These are phyloP conservation scores for Eimeria sp. DNA, from an alignment of 169 alveolate genomes.

Conservation along the genomic window DNA sequence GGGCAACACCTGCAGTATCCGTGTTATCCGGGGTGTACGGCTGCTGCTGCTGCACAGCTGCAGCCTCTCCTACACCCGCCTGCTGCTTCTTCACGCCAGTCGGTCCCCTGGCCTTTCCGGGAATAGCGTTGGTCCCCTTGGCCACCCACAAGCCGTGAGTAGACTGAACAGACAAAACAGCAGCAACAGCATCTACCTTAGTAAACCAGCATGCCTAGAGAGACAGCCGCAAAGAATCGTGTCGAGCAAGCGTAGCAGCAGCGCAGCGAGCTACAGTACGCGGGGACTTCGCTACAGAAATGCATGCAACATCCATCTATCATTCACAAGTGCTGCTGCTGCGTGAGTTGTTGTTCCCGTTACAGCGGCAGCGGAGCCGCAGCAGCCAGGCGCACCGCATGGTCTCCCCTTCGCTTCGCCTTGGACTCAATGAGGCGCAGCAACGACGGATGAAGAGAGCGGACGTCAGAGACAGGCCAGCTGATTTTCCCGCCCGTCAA, in stretches of 20 bases:
- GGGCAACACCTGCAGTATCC: background rate
- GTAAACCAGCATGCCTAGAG: background rate
- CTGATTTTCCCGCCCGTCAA: constrained; percentile 77
- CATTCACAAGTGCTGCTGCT: background rate
- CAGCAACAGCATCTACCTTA: constrained; percentile 18
- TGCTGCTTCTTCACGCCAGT: constrained; percentile 39
- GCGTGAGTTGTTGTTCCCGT: background rate
- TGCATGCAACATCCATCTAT: background rate
- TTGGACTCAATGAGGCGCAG: constrained; percentile 61
- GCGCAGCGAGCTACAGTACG: background rate
- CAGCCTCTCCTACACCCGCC: constrained; percentile 41
- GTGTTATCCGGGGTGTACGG: constrained; percentile 42
- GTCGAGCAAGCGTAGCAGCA: background rate
- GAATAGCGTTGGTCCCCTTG: background rate
- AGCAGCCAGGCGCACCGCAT: constrained; percentile 18
- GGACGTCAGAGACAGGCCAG: constrained; percentile 81
- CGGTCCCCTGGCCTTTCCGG: constrained; percentile 22
- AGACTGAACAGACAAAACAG: background rate
- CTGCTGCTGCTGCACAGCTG: constrained; percentile 57
- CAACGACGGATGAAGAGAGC: constrained; percentile 72
- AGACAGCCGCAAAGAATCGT: background rate
- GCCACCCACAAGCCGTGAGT: constrained; percentile 56
- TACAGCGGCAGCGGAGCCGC: background rate
- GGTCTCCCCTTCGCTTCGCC: constrained; percentile 74
- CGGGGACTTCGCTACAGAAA: background rate